Evolutionary conservation across 352 stramenopile genomes (phyloP), one percentile per base, ranked within the genome.

Genomic region (Phytopythium chamaehyphon): DNA sequence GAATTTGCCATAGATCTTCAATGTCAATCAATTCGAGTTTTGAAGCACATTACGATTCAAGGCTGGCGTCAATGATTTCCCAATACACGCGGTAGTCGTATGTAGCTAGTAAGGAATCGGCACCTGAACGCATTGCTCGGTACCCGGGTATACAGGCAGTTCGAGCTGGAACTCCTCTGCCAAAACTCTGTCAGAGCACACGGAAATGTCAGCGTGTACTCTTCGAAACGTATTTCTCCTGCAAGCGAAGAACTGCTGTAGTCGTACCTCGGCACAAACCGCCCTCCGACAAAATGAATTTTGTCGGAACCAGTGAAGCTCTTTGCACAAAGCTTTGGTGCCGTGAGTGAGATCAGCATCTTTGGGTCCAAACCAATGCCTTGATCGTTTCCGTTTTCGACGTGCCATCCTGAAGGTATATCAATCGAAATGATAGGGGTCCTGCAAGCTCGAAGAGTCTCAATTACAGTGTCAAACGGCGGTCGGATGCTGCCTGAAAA

Each of bases 351-450:
- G 3, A 99, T 69, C 23, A 99, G 74, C 65, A 98, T 96, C 40
- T 97, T 69, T 16, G 96, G 95, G 18, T 88, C 59, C 51, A 98
- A 86, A 23, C 88, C 78, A 10, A 81, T 47, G 35, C 86, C 83
- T 28, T 46, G 63, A 37, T 91, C 79, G 40, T 94, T 89, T 71
- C 75, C 85, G 52, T 70, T 65, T 58, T 99, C 90, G 12, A 99
- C 97, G 61, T 99, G 83, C 96, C 97, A 99, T 9, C 96, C 97
- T 3, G 93, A 99, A 0, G 97, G 97, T 55, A 99, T 95, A 69
- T 99, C 97, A 4, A 99, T 94, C 19, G 92, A 98, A 23, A 98
- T 76, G 46, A 99, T 93, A 4, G 91, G 86, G 7, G 77, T 67
- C 19, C 63, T 51, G 38, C 69, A 80, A 43, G 68, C 58, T 55